Evolutionary conservation across 257 asterid species (phyloP).

Genomic region (Verbena officinalis): DNA sequence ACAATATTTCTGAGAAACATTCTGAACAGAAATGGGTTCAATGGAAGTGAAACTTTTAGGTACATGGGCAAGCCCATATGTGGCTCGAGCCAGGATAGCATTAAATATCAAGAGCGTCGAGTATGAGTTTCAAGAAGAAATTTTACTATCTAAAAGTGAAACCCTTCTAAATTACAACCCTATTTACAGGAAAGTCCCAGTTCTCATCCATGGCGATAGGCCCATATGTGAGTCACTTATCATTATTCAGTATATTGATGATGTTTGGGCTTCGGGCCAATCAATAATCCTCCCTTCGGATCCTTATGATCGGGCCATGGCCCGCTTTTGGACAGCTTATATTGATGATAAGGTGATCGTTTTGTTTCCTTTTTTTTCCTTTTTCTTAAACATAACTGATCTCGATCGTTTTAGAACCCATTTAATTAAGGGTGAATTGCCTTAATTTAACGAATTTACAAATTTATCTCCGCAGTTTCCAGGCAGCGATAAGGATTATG

Average conservation of each 20-base stretch:
- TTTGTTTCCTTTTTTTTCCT: background rate
- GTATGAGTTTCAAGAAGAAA: constrained; percentile 33
- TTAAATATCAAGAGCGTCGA: constrained; percentile 45
- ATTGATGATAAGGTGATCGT: constrained; percentile 39
- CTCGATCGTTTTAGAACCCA: too few species aligned
- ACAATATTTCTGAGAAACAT: background rate
- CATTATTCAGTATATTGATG: constrained; percentile 52
- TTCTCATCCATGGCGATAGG: constrained; percentile 44
- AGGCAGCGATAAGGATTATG: too few species aligned
- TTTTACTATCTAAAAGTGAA: constrained; percentile 34
- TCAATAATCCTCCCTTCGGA: constrained; percentile 49
- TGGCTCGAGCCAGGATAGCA: constrained; percentile 43
- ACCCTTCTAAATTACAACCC: constrained; percentile 47
- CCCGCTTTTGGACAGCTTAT: constrained; percentile 53
- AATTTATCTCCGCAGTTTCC: too few species aligned
- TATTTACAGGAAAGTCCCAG: constrained; percentile 49
- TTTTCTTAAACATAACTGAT: background rate
- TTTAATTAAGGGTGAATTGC: too few species aligned
- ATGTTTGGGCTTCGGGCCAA: constrained; percentile 47
- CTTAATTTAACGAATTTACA: too few species aligned
- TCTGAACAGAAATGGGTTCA: constrained; percentile 18
- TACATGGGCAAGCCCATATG: constrained; percentile 47
- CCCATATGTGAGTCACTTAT: constrained; percentile 51
- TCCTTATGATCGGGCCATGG: constrained; percentile 48
- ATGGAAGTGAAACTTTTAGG: constrained; percentile 39